phyloP scores from a whole-genome alignment of 2,329 filamentous ascomycete genomes.

The Chaetomiaceae sp. region DNA sequence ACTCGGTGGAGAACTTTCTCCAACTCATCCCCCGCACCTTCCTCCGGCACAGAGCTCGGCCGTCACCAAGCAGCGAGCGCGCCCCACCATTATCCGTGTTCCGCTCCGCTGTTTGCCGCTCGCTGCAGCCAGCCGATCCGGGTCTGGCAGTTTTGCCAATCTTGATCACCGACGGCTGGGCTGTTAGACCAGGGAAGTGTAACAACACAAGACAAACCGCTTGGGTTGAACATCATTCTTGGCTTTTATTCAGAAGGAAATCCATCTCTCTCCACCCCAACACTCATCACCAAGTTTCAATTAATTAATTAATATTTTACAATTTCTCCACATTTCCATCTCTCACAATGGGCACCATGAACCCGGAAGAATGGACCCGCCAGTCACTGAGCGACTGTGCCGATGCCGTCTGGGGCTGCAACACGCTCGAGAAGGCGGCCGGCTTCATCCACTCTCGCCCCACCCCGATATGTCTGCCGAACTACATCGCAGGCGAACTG shows the following conservation, averaged over 20 bases:
- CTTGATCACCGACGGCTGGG: too few species aligned
- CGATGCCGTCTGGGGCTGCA: conserved; percentile 25
- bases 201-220: too few species aligned
- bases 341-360: neutral
- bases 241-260: too few species aligned
- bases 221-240: too few species aligned
- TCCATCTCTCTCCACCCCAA: too few species aligned
- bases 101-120: conserved; percentile 19
- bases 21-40: neutral
- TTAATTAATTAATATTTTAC: too few species aligned
- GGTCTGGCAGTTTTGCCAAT: too few species aligned
- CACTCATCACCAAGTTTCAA: too few species aligned
- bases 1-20: too few species aligned
- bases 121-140: too few species aligned
- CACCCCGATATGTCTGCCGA: conserved; percentile 9
- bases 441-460: conserved; percentile 15
- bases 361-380: neutral
- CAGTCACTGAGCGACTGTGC: neutral
- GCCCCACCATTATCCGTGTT: conserved; percentile 14
- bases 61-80: neutral
- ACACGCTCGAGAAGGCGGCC: conserved; percentile 29
- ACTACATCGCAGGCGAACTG: conserved; percentile 22
- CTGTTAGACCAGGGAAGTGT: too few species aligned
- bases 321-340: neutral
- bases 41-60: neutral